Evolutionary conservation across 2,329 filamentous ascomycete species (phyloP), one percentile per base, ranked within the genome.

Genomic region (Alternaria alternata): DNA sequence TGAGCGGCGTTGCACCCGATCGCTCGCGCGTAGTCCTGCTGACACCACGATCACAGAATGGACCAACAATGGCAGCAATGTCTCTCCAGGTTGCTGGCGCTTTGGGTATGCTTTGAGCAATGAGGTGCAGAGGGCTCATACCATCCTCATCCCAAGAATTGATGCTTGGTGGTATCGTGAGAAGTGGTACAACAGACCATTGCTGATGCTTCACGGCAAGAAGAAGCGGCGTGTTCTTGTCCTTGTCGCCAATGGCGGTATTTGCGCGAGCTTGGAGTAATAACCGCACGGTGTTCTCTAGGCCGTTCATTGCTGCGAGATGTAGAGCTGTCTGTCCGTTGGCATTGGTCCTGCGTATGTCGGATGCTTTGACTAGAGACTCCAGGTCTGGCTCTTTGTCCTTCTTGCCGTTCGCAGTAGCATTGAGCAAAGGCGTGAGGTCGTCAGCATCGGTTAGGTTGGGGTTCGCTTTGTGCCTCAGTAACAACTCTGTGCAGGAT

Each of bases 1-100:
- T 77, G n/a, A 77, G 70, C 24, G 75, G 73, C 9, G 74, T 76
- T 0, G 74, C 74, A 7, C 75, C 75, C 5, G 70, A 71, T 39
- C 66, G 61, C 56, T 77, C 72, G 20, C 75, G 70, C 64, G 76
- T 74, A 44, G 68, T 76, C 34, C 74, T 67, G 51, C 74, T 75
- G 2, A 73, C 63, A 34, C 73, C 73, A 34, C 66, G 66, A 41
- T 73, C 69, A 47, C 75, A 77, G 51, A 77, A 76, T 16, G 67
- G 62, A 5, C 42, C 60, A 0, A 59, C 63, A 12, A 70, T 66
- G 20, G 59, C 47, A 14, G 71, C 72, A 18, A 77, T 67, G 22
- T 76, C 66, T 43, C 61, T 53, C 74, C 75, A 77, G 2, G 65
- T 69, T 4, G 63, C 60, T 2, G 72, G 57, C 1, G 56, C 34